Percentiles rank a stretch among this genome's conserved stretches.
Conservation (phyloP, 164 flowering plant species). For the Liriodendron chinense region DNA sequence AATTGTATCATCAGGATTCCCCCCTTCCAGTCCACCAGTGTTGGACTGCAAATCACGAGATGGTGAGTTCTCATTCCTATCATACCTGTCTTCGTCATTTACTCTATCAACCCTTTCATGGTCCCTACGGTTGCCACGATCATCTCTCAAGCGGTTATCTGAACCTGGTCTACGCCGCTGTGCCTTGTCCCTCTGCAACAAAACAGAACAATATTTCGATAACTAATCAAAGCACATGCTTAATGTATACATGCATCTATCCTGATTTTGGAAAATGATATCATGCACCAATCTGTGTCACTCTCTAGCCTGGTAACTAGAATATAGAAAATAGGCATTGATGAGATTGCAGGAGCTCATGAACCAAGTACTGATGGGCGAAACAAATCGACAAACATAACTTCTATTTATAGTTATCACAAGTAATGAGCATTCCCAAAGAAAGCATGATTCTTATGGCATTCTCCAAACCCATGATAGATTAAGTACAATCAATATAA, state of each 20-base stretch:
- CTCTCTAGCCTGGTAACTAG: not conserved
- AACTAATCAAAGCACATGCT: conserved; percentile 1
- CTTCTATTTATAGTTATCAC: too few relatives aligned
- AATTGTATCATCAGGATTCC: conserved; percentile 64
- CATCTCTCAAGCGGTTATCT: conserved; percentile 71
- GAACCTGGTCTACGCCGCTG: conserved; percentile 60
- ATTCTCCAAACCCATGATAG: too few relatives aligned
- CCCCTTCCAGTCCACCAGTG: conserved; percentile 55
- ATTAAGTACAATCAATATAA: too few relatives aligned
- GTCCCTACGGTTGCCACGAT: conserved; percentile 63
- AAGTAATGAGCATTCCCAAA: too few relatives aligned
- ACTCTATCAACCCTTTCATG: conserved; percentile 42
- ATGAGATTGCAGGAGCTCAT: not conserved
- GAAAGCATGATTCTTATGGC: too few relatives aligned
- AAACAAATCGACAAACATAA: too few relatives aligned
- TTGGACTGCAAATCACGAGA: conserved; percentile 53
- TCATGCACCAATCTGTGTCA: not conserved
- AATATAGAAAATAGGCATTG: not conserved
- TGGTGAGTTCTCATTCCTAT: conserved; percentile 67
- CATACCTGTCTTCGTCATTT: conserved; percentile 62
- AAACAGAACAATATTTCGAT: not conserved
- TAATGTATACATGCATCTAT: not conserved
- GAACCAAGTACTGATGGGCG: too few relatives aligned
- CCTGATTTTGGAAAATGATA: not conserved
- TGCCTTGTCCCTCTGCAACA: conserved; percentile 61